These are phyloP conservation scores for Exserohilum turcica DNA, from an alignment of 2,329 filamentous ascomycete genomes.

Conservation along the genomic window DNA sequence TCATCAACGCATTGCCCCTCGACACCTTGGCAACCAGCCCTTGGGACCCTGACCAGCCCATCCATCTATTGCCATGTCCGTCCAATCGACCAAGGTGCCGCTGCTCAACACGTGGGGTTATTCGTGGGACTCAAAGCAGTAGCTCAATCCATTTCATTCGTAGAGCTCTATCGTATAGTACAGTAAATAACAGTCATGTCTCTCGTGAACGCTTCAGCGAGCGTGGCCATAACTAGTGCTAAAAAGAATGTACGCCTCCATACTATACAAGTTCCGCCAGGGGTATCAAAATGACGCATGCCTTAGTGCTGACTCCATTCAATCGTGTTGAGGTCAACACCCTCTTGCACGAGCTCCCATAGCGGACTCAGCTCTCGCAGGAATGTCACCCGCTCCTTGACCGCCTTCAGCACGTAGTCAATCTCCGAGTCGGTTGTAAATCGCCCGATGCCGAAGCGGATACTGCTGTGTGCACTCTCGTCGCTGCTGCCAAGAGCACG, in stretches of 20 bases:
- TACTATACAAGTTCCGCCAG: constrained; percentile 31
- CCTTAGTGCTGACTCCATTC: constrained; percentile 95
- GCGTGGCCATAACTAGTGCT: constrained; percentile 22
- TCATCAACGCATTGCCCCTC: constrained; percentile 8
- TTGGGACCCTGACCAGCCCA: neutral
- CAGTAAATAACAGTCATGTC: constrained; percentile 27
- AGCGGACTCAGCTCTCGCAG: constrained; percentile 91
- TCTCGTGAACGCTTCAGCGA: constrained; percentile 33
- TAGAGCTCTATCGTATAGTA: constrained; percentile 15
- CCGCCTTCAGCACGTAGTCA: constrained; percentile 95
- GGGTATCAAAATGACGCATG: constrained; percentile 18
- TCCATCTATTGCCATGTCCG: neutral
- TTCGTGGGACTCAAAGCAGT: neutral
- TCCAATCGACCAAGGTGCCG: neutral
- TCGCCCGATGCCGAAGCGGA: constrained; percentile 93
- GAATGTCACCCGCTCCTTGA: constrained; percentile 87
- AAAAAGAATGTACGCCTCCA: constrained; percentile 13
- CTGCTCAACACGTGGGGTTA: neutral
- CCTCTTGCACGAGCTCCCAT: constrained; percentile 98
- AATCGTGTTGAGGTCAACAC: constrained; percentile 92
- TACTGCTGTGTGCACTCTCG: constrained; percentile 96
- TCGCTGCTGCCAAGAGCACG: constrained; percentile 94
- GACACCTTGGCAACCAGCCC: constrained; percentile 28
- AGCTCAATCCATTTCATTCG: constrained; percentile 11
- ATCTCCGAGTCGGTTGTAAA: constrained; percentile 96